Percentiles rank a stretch among this genome's conserved stretches.
phyloP scores from a whole-genome alignment of 805 yeast species.

The Nakazawaea siamensis region DNA sequence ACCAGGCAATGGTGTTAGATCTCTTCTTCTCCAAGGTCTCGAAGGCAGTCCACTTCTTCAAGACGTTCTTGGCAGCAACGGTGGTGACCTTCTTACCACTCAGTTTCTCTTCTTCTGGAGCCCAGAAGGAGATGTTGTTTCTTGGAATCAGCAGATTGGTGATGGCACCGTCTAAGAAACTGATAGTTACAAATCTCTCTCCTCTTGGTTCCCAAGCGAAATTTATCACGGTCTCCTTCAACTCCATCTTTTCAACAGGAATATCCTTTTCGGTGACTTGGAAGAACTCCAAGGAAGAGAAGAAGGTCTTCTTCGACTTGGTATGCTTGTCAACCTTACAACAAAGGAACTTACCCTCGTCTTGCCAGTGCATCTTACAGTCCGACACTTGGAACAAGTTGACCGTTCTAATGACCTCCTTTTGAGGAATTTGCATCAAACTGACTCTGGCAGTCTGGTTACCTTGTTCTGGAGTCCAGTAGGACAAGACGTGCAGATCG shows the following conservation, averaged over 20 bases:
- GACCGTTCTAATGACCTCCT: conserved; percentile 78
- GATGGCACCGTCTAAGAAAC: conserved; percentile 46
- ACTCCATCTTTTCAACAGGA: conserved; percentile 91
- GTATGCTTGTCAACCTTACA: conserved; percentile 97
- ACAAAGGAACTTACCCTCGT: conserved; percentile 73
- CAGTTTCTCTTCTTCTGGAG: conserved; percentile 51
- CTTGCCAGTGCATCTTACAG: conserved; percentile 92
- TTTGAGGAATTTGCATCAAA: conserved; percentile 79
- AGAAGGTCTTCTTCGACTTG: conserved; percentile 85
- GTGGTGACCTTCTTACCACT: conserved; percentile 34
- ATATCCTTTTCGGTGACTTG: conserved; percentile 79
- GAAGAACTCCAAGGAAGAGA: conserved; percentile 89
- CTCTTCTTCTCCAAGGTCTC: conserved; percentile 53
- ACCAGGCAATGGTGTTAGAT: conserved; percentile 72
- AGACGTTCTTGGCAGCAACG: conserved; percentile 23
- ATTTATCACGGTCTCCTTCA: conserved; percentile 79
- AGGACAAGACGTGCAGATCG: conserved; percentile 63
- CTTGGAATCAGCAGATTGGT: conserved; percentile 56
- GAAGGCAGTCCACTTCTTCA: conserved; percentile 52
- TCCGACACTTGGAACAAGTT: conserved; percentile 92
- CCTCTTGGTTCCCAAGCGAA: conserved; percentile 96
- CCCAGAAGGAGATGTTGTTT: conserved; percentile 71
- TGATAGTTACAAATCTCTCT: conserved; percentile 76
- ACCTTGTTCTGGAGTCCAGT: conserved; percentile 90
- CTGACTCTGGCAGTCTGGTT: conserved; percentile 96